Percentiles rank a stretch among this genome's conserved stretches.
Evolutionary conservation across 75 land plant species (phyloP).

Genomic region (Adiantum capillusveneris): DNA sequence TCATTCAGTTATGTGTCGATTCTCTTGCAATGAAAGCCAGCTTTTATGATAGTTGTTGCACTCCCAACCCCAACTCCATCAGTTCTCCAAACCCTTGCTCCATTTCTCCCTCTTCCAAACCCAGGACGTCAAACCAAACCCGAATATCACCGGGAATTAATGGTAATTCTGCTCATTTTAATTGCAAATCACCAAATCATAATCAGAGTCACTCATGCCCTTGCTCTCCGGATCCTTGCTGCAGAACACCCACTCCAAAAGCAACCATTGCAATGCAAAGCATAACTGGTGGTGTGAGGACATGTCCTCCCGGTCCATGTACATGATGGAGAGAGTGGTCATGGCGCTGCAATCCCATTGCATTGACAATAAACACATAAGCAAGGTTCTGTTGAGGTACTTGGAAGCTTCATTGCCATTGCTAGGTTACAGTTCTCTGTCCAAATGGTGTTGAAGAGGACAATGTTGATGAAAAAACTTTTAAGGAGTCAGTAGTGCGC

Average conservation of each 20-base stretch:
- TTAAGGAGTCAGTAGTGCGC: constrained; percentile 42
- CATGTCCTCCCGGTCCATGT: constrained; percentile 34
- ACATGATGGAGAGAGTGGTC: constrained; percentile 45
- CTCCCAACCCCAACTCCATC: too few relatives aligned
- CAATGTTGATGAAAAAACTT: constrained; percentile 14
- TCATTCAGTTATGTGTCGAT: constrained; percentile 18
- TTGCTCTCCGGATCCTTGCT: too few relatives aligned
- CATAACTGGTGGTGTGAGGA: constrained; percentile 80
- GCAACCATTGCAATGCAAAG: too few relatives aligned
- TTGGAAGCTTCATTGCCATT: constrained; percentile 43
- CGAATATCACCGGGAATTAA: too few relatives aligned
- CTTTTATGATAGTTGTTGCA: too few relatives aligned
- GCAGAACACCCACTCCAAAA: too few relatives aligned
- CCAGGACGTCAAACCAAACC: too few relatives aligned
- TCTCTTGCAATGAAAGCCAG: constrained; percentile 28
- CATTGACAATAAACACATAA: constrained; percentile 34
- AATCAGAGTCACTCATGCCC: too few relatives aligned
- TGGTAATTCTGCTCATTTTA: neutral
- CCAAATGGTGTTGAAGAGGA: constrained; percentile 14
- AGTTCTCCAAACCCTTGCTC: too few relatives aligned
- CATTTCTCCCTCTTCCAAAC: too few relatives aligned
- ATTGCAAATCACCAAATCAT: too few relatives aligned
- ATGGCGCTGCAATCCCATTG: constrained; percentile 38
- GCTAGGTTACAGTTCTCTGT: constrained; percentile 17
- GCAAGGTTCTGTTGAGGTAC: constrained; percentile 67